Evolutionary conservation across 2,329 filamentous ascomycete species (phyloP), one percentile per base, ranked within the genome.

Genomic region (Macrophomina phaseolina): DNA sequence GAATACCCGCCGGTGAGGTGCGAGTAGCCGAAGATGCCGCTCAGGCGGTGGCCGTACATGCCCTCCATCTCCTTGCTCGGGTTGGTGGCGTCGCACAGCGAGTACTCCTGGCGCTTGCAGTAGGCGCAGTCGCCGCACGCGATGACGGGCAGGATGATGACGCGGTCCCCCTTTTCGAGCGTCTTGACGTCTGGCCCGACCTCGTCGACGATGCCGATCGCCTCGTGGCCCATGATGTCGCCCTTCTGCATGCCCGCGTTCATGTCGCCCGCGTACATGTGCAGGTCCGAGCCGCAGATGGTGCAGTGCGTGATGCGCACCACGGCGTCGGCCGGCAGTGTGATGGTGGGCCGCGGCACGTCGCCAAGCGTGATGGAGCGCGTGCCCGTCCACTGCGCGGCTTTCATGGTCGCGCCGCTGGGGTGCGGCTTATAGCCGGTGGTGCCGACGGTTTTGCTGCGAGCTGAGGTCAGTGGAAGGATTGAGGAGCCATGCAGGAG

Each of bases 271-370:
- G n/a, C 8, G 68, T 78, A 79, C 30, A 69, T 72, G 66, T 79
- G 78, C 28, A 79, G 69, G 64, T 79, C 76, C 6, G 72, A 73
- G 4, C 78, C 78, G 68, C 78, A 80, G 64, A 80, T 75, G 7
- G 75, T 76, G 7, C 76, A 68, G 8, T 69, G 71, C 6, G 77
- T 76, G 52, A 80, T 72, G 14, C 73, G 74, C 6, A 81, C 73
- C 34, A 82, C 71, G 4, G 74, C 78, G 69, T 82, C 80, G 16
- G 68, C 36, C 2, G 30, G 68, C 66, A 49, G 69, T 71, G 42
- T 30, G 65, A 18, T 66, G 42, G 3, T 52, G 14, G 61, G 61
- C 36, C 32, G 66, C 62, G 51, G 46, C 14, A 52, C 51, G 61
- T 9, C 36, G 36, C 11, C 11, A 7, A 38, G 36, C 7, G 36